phyloP scores from a whole-genome alignment of 306 rosid genomes.

The Malus domestica region DNA sequence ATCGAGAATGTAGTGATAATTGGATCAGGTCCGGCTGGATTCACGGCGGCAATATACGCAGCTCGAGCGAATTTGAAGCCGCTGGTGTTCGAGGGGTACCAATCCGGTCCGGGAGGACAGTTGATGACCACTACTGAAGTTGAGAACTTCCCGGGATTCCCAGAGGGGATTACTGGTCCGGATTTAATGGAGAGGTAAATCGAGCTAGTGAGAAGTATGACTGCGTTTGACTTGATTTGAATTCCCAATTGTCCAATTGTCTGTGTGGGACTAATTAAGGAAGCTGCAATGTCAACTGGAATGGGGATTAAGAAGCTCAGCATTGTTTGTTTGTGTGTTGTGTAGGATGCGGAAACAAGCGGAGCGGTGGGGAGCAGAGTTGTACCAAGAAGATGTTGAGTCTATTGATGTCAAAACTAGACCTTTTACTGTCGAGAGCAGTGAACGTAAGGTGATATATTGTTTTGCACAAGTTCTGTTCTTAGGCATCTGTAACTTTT shows the following conservation, averaged over 20 bases:
- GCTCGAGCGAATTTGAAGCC: conserved; percentile 98
- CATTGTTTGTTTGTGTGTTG: conserved; percentile 8
- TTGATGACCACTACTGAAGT: conserved; percentile 97
- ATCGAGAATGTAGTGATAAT: conserved; percentile 83
- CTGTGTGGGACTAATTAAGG: neutral
- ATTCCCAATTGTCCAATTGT: neutral
- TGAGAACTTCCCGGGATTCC: conserved; percentile 95
- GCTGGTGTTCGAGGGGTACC: conserved; percentile 86
- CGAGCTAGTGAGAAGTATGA: neutral
- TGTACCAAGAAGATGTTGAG: conserved; percentile 91
- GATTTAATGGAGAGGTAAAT: conserved; percentile 89
- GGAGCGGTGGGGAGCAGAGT: conserved; percentile 95
- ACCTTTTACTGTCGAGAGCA: conserved; percentile 81
- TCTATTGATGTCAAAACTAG: conserved; percentile 55
- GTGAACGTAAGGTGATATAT: conserved; percentile 90
- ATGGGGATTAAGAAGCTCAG: neutral
- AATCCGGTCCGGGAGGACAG: conserved; percentile 92
- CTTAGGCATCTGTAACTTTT: neutral
- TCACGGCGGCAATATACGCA: conserved; percentile 89
- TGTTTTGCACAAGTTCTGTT: conserved; percentile 17
- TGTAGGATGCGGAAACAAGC: conserved; percentile 62
- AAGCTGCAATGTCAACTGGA: neutral
- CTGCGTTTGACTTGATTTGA: neutral
- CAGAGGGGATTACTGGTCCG: conserved; percentile 91
- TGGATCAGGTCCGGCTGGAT: conserved; percentile 97